Evolutionary conservation across 306 rosid genomes (phyloP).

Genomic region (Begonia peltatifolia): DNA sequence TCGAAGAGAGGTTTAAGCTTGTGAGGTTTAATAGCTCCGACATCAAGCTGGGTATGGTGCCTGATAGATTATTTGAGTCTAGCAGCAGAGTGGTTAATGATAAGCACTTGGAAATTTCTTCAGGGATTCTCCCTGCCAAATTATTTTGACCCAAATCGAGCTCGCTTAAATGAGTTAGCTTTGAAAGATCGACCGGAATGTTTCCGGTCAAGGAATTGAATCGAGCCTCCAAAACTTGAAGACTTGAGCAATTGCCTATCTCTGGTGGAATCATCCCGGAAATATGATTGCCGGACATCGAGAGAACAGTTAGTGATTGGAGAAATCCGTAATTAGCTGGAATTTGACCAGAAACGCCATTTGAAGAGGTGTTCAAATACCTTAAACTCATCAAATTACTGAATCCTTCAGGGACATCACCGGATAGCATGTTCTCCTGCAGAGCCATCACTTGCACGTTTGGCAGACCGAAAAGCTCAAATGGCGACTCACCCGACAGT

Average conservation of each 20-base stretch:
- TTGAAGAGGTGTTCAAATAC: conserved; percentile 57
- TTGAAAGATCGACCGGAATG: conserved; percentile 55
- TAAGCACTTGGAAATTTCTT: conserved; percentile 48
- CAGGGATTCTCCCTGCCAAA: conserved; percentile 56
- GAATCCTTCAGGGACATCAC: conserved; percentile 83
- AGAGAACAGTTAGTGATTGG: conserved; percentile 47
- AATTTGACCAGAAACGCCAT: conserved; percentile 55
- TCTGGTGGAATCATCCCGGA: conserved; percentile 51
- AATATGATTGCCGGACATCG: conserved; percentile 56
- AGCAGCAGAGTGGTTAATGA: conserved; percentile 34
- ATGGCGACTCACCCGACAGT: conserved; percentile 75
- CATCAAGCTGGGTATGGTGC: conserved; percentile 52
- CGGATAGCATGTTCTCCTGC: conserved; percentile 60
- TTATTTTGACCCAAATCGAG: conserved; percentile 68
- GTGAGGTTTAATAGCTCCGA: conserved; percentile 38
- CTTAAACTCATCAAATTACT: conserved; percentile 73
- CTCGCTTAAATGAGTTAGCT: conserved; percentile 33
- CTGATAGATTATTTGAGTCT: conserved; percentile 52
- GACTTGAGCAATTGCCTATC: conserved; percentile 61
- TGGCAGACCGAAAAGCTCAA: conserved; percentile 78
- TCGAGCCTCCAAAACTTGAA: conserved; percentile 51
- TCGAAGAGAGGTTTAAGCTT: conserved; percentile 55
- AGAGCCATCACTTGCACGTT: conserved; percentile 65
- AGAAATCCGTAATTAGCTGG: conserved; percentile 81
- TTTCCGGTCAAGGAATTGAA: conserved; percentile 41